Conservation (phyloP, 2,329 filamentous ascomycete genomes). For the Xylogone sp. region DNA sequence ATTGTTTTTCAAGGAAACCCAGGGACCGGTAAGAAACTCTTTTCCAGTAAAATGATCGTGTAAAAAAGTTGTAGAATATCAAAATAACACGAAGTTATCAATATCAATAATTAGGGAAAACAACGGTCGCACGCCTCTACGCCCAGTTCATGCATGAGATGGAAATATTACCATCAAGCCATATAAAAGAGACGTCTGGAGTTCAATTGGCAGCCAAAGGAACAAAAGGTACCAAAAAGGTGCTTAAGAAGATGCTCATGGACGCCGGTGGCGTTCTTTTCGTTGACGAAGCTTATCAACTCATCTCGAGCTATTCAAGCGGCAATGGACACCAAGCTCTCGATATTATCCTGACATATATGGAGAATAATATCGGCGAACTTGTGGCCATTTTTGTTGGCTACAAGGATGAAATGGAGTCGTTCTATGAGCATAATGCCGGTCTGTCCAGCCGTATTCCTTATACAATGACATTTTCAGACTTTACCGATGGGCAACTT, state of each 20-base stretch:
- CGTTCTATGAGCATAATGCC: conserved; percentile 70
- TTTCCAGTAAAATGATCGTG: too few relatives aligned
- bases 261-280: conserved; percentile 68
- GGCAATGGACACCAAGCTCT: conserved; percentile 61
- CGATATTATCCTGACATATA: conserved; percentile 67
- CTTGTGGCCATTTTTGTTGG: conserved; percentile 71
- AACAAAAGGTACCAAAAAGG: conserved; percentile 50
- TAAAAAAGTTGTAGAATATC: too few relatives aligned
- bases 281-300: conserved; percentile 77
- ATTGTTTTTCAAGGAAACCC: conserved; percentile 67
- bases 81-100: too few relatives aligned
- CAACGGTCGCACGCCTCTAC: conserved; percentile 70
- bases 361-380: conserved; percentile 68
- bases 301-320: conserved; percentile 53
- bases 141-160: conserved; percentile 60
- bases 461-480: conserved; percentile 59
- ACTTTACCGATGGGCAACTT: conserved; percentile 66
- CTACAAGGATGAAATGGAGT: conserved; percentile 72
- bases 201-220: conserved; percentile 61
- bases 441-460: conserved; percentile 70
- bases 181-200: conserved; percentile 66
- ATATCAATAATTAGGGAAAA: too few relatives aligned
- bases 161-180: conserved; percentile 55
- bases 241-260: conserved; percentile 55
- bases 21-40: conserved; percentile 69